Percentiles rank a stretch among this genome's conserved stretches.
These are phyloP conservation scores for Sordariomycetes sp. DNA, from an alignment of 2,329 filamentous ascomycete genomes.

Conservation along the genomic window DNA sequence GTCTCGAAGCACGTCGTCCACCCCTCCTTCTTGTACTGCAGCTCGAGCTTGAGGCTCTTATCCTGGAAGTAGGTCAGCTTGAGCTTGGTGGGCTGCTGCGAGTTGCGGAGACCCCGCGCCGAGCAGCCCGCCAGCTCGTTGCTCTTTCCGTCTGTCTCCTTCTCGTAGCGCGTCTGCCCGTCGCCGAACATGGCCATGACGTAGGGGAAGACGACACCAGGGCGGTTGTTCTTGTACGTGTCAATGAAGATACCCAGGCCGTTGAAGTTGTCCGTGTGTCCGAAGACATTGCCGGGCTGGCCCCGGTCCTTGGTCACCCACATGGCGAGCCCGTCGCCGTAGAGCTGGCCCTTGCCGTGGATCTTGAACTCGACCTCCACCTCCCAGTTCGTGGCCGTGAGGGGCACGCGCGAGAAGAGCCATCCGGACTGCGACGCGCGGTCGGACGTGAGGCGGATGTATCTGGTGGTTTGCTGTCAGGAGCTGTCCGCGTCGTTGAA, in stretches of 20 bases:
- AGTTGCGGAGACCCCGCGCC: slow-evolving; percentile 76
- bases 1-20: slow-evolving; percentile 86
- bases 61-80: slow-evolving; percentile 94
- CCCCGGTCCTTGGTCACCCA: slow-evolving; percentile 95
- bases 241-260: slow-evolving; percentile 93
- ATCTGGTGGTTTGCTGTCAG: slow-evolving; percentile 33
- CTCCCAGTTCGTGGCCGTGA: slow-evolving; percentile 98
- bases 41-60: slow-evolving; percentile 75
- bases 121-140: slow-evolving; percentile 93
- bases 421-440: slow-evolving; percentile 82
- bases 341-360: slow-evolving; percentile 75
- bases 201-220: slow-evolving; percentile 89
- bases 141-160: slow-evolving; percentile 85
- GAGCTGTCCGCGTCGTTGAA: background rate
- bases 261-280: slow-evolving; percentile 77
- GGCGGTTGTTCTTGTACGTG: slow-evolving; percentile 98
- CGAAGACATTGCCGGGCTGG: slow-evolving; percentile 72
- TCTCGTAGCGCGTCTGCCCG: slow-evolving; percentile 78
- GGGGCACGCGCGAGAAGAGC: slow-evolving; percentile 84
- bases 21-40: slow-evolving; percentile 86
- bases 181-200: slow-evolving; percentile 98
- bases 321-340: slow-evolving; percentile 93
- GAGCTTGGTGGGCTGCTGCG: slow-evolving; percentile 68
- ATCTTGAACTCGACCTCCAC: slow-evolving; percentile 94
- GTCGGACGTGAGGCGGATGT: slow-evolving; percentile 86